Evolutionary conservation across 345 rosid species (phyloP), one percentile per base, ranked within the genome.

Genomic region (Hypericum androsaemum): DNA sequence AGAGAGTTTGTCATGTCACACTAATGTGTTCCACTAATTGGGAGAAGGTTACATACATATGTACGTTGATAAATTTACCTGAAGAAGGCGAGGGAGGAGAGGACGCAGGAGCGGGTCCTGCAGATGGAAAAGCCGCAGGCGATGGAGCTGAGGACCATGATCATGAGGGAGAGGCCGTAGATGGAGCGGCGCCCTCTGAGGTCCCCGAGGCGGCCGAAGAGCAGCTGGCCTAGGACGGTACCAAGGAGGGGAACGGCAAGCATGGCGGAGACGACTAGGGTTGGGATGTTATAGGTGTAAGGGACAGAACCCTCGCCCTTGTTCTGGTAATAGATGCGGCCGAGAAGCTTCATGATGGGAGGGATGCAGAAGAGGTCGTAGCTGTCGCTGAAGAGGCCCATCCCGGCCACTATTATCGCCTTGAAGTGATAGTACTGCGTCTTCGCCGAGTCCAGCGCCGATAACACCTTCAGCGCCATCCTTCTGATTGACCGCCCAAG

Each of bases 111-210:
- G 7, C 60, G 59, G 7, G 76, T 74, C 9, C 71, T 69, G 54
- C 95, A 77, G 1, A 82, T 63, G 13, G 95, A 85, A 62, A 85
- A 77, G 0, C 89, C 95, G 11, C 81, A 74, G 0, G 75, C 89
- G 8, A 78, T 1, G 12, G 95, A 85, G 68, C 86, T 66, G 0
- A 77, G 9, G 0, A 82, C 52, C 89, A 85, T 85, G 32, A 85
- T 37, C 53, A 60, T 54, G 50, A 85, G 63, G 12, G 84, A 63
- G 5, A 72, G 55, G 3, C 95, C 95, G 56, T 85, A 82, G 37
- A 85, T 80, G 50, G 57, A 53, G 6, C 81, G 78, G 43, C 95
- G 66, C 3, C 95, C 95, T 22, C 58, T 58, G 16, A 62, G 71
- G 59, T 85, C 95, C 0, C 95, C 95, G 28, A 72, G 59, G 51